Base-by-base conservation (phyloP, 257 asterid species). In the Verbena officinalis region DNA sequence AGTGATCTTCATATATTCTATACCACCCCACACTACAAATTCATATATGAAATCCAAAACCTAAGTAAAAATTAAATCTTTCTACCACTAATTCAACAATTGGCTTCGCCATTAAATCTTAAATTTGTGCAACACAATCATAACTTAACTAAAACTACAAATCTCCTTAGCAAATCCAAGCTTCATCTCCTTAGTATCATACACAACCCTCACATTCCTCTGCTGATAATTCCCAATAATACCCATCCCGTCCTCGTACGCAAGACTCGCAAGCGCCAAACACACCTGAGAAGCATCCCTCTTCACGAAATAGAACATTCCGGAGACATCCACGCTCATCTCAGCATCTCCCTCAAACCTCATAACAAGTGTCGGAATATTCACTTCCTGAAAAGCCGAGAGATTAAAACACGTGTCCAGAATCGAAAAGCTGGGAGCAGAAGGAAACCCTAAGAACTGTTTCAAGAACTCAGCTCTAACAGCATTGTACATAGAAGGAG, bases 171-270 rank as follows among this genome's bases (percentile, higher is more conserved):
- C 98, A 85, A 92, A 86, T 64, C 98, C 96, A 52, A 89, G 23
- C 59, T 57, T 79, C 73, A 78, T 82, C 62, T 64, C 61, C 75
- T 82, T 82, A 31, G 91, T 85, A 71, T 87, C 95, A 68, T 89
- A 91, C 22, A 89, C 58, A 30, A 89, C 95, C 69, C 98, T 80
- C 0, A 84, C 81, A 57, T 92, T 89, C 65, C 86, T 83, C 78
- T 92, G 98, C 84, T 92, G 98, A 75, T 80, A 92, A 65, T 92
- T 92, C 64, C 97, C 97, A 55, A 92, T 79, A 14, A 92, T 92
- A 31, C 96, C 98, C 31, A 75, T 78, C 77, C 81, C 91, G 54
- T 73, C 81, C 58, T 92, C 98, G 53, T 66, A 83, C 0, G 81
- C 59, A 7, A 92, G 92, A 81, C 98, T 89, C 9, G 97, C 89